Conservation (phyloP, 2,329 filamentous ascomycete genomes). For the Knufia petricola region DNA sequence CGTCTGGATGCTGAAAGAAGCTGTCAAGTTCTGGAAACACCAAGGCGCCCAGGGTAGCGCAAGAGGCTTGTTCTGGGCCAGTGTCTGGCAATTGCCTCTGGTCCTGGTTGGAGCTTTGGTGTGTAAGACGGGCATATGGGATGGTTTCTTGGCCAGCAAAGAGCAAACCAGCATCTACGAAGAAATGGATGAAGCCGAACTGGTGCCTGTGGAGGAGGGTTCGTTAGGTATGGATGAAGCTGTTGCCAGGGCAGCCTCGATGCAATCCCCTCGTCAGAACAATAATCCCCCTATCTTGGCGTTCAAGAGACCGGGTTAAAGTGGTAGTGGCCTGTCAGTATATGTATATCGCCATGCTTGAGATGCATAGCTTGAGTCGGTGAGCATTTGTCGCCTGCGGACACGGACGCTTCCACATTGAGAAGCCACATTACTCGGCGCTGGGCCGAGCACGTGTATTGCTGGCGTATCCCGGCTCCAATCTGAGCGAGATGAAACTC, state of each 20-base stretch:
- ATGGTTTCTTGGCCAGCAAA: slow-evolving; percentile 62
- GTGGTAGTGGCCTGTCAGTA: too few species aligned
- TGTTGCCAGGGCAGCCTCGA: neutral
- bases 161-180: slow-evolving; percentile 43
- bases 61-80: slow-evolving; percentile 87
- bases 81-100: slow-evolving; percentile 88
- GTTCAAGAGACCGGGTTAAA: slow-evolving; percentile 19
- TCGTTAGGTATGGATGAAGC: slow-evolving; percentile 15
- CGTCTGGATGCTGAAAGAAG: slow-evolving; percentile 71
- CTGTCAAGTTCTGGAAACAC: slow-evolving; percentile 68
- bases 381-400: too few species aligned
- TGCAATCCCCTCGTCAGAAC: slow-evolving; percentile 2
- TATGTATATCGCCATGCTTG: neutral
- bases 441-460: too few species aligned
- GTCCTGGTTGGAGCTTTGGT: slow-evolving; percentile 82
- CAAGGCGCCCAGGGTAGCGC: slow-evolving; percentile 73
- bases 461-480: too few species aligned
- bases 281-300: slow-evolving; percentile 18
- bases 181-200: slow-evolving; percentile 40
- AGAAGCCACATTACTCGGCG: too few species aligned
- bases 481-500: too few species aligned
- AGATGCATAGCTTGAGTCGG: too few species aligned
- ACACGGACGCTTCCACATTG: too few species aligned
- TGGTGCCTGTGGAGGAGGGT: slow-evolving; percentile 11
- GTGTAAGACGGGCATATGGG: slow-evolving; percentile 90